Evolutionary conservation across 2,329 filamentous ascomycete genomes (phyloP), one percentile per base, ranked within the genome.

Genomic region (Pyricularia sp.): DNA sequence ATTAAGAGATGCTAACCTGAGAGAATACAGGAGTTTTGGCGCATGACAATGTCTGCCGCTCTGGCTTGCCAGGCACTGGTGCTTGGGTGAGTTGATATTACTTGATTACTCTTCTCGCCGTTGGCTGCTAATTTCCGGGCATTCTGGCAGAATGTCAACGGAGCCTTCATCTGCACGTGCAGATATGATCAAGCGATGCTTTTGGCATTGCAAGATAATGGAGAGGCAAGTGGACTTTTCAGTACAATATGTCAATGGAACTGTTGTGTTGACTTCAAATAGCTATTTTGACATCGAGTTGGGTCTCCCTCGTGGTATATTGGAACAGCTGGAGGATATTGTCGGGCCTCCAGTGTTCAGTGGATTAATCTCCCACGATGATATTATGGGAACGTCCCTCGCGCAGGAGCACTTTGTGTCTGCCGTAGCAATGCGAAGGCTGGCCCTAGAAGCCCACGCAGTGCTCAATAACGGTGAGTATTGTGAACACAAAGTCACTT

Each of bases 401-500:
- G 86, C 85, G 69, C 82, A 86, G 70, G 83, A 86, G 70, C 82
- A 89, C 72, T 88, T 87, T 74, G 81, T 85, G 2, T 87, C 86
- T 0, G 86, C 88, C 73, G 84, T 89, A 64, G 83, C 85, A 12
- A 78, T 89, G 23, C 80, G 84, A 25, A 79, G 83, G 28, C 76
- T 89, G 2, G 83, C 84, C 55, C 79, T 82, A 0, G 80, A 83
- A 26, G 83, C 88, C 23, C 83, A 89, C 73, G 78, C 78, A 63
- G 79, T 79, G 2, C 80, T 89, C 31, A 83, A 79, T 69, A 82
- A 83, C 71, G 79, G 86, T 87, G 77, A 77, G 84, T 78, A 11
- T 30, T 63, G 2, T 30, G 23, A 30, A 2, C 12, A 11, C 26
- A 26, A 61, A 59, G 23, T 20, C 58, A 23, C 23, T 25, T 25